Evolutionary conservation across 257 asterid genomes (phyloP).

Genomic region (Voacanga thouarsii): DNA sequence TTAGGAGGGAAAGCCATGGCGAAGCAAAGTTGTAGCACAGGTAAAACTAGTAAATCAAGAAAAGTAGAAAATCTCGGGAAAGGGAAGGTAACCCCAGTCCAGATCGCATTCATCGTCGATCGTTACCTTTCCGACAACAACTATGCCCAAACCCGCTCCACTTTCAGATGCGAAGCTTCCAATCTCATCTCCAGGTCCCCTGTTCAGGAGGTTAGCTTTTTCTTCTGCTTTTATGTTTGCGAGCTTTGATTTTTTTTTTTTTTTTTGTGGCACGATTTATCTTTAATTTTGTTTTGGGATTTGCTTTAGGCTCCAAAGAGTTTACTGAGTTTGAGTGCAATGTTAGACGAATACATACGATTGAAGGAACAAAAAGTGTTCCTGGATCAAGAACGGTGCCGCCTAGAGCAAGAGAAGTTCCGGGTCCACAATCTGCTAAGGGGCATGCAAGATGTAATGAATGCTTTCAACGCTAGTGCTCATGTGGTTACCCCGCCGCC

Average conservation of each 20-base stretch:
- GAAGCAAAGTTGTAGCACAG: conserved; percentile 37
- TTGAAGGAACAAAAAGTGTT: conserved; percentile 78
- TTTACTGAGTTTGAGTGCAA: conserved; percentile 72
- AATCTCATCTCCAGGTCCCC: conserved; percentile 70
- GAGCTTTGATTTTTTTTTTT: neutral
- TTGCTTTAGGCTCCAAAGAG: conserved; percentile 67
- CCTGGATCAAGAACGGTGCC: conserved; percentile 66
- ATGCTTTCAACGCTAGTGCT: conserved; percentile 46
- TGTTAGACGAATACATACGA: conserved; percentile 79
- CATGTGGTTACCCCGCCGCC: conserved; percentile 34
- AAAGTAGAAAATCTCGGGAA: conserved; percentile 59
- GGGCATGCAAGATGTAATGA: conserved; percentile 82
- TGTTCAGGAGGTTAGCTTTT: conserved; percentile 53
- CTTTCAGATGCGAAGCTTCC: conserved; percentile 82
- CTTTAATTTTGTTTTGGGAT: conserved; percentile 4
- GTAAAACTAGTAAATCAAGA: conserved; percentile 32
- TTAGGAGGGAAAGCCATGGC: conserved; percentile 32
- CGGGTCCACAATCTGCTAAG: conserved; percentile 63
- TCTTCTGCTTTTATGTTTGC: neutral
- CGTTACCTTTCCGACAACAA: conserved; percentile 75
- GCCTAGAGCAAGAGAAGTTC: conserved; percentile 67
- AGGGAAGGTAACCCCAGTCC: conserved; percentile 82
- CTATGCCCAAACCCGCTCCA: conserved; percentile 49
- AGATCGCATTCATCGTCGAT: conserved; percentile 90
- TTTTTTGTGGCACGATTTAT: neutral